Conservation (phyloP, 306 rosid genomes). For the Medicago ruthenica region DNA sequence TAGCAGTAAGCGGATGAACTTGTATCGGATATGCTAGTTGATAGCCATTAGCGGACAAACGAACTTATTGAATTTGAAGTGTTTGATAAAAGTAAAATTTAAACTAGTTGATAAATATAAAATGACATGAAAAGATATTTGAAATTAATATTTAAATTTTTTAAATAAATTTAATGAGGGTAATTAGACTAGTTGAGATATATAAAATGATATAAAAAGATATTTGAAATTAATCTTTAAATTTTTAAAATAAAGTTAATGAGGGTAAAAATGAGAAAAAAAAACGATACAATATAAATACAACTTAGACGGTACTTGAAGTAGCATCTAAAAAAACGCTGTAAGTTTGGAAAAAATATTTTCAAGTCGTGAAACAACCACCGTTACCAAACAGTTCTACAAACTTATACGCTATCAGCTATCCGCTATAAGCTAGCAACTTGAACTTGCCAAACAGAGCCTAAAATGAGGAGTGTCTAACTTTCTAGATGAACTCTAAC, state of each 20-base stretch:
- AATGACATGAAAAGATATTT: too few species aligned
- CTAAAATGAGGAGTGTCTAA: neutral
- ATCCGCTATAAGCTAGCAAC: neutral
- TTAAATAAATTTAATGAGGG: too few species aligned
- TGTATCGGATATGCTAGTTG: neutral
- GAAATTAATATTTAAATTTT: too few species aligned
- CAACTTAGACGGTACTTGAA: too few species aligned
- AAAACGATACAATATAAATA: too few species aligned
- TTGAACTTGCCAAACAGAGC: neutral
- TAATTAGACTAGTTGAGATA: too few species aligned
- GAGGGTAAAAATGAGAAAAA: neutral
- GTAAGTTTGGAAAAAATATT: neutral
- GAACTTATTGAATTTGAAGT: neutral
- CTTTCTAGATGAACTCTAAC: neutral
- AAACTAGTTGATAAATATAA: too few species aligned
- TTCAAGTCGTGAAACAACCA: neutral
- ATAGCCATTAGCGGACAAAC: neutral
- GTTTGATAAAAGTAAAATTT: neutral
- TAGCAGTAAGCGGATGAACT: too few species aligned
- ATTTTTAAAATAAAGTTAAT: too few species aligned
- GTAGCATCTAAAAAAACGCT: neutral
- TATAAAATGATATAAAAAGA: too few species aligned
- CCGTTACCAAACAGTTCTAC: neutral
- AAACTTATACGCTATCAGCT: neutral
- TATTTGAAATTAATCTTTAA: too few species aligned